A percentile compares a stretch with the other conserved stretches of the same genome.
These are phyloP conservation scores for Tillandsia fasciculata DNA, from an alignment of 176 grass and related monocot species.

Conservation along the genomic window DNA sequence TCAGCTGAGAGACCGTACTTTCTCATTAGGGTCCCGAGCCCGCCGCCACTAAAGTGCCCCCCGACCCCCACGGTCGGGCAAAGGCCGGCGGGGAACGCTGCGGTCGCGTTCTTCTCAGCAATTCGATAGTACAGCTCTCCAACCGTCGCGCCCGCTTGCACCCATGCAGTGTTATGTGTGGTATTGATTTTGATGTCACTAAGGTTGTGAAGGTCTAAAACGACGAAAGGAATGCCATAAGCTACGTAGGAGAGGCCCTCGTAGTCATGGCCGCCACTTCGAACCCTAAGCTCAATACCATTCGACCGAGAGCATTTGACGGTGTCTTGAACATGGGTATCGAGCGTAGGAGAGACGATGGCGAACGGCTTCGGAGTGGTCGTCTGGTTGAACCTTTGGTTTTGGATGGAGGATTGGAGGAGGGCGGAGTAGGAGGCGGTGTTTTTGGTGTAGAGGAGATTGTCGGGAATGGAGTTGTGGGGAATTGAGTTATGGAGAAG, in stretches of 20 bases:
- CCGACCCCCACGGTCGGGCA: conserved; percentile 28
- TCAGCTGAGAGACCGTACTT: conserved; percentile 24
- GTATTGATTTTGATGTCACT: conserved; percentile 14
- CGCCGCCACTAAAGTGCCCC: conserved; percentile 32
- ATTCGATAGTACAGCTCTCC: conserved; percentile 37
- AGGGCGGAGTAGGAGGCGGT: conserved; percentile 14
- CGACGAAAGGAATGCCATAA: conserved; percentile 4
- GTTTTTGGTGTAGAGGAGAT: conserved; percentile 5
- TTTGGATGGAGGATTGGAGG: conserved; percentile 25
- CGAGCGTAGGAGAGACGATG: conserved; percentile 18
- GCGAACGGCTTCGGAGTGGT: conserved; percentile 20
- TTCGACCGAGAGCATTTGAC: conserved; percentile 9
- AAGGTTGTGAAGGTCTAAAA: conserved; percentile 21
- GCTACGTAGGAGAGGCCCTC: conserved; percentile 38
- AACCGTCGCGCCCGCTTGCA: conserved; percentile 30
- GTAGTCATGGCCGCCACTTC: conserved; percentile 38
- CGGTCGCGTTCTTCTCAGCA: conserved; percentile 12
- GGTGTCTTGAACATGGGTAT: conserved; percentile 22
- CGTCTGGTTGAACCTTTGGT: conserved; percentile 21
- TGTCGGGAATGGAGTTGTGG: background rate
- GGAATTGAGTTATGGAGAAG: background rate
- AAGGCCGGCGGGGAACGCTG: conserved; percentile 19
- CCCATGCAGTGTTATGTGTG: conserved; percentile 20
- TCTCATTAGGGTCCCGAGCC: conserved; percentile 28
- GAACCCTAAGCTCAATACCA: conserved; percentile 9